A percentile compares a stretch with the other conserved stretches of the same genome.
Evolutionary conservation across 495 filamentous ascomycete species (phyloP).

Genomic region (Mytilinidion resinicola): DNA sequence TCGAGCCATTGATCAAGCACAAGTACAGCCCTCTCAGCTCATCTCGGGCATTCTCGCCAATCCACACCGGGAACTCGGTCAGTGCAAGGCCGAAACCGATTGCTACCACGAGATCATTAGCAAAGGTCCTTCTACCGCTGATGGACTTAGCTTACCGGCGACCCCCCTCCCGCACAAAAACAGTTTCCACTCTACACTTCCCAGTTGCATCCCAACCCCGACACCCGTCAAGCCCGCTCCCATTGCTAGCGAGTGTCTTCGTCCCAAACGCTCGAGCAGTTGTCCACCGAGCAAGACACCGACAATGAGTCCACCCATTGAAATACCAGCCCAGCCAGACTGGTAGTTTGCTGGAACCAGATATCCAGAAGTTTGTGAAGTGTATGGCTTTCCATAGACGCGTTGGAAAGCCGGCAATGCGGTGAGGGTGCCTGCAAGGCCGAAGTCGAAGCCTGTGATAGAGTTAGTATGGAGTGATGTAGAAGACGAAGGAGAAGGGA

Average conservation of each 20-base stretch:
- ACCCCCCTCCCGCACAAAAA: background rate
- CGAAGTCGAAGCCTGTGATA: background rate
- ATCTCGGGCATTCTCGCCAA: background rate
- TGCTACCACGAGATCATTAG: background rate
- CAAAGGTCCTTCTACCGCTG: background rate
- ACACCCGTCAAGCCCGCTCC: background rate
- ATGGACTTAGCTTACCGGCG: background rate
- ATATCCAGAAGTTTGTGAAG: slow-evolving; percentile 1
- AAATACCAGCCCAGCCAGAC: background rate
- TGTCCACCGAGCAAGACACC: background rate
- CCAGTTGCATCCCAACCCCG: background rate
- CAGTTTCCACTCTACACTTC: background rate
- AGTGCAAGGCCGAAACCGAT: background rate
- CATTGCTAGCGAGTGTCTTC: background rate
- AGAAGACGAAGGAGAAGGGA: background rate
- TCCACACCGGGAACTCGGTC: slow-evolving; percentile 3
- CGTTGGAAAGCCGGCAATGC: background rate
- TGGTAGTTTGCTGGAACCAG: background rate
- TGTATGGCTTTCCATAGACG: background rate
- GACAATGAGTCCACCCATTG: background rate
- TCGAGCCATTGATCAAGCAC: slow-evolving; percentile 1
- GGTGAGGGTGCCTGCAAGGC: background rate
- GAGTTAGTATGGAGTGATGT: background rate
- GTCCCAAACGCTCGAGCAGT: background rate
- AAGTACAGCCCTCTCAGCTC: background rate